phyloP scores from a whole-genome alignment of 2,329 filamentous ascomycete genomes.

The Microdochium trichocladiopsis region DNA sequence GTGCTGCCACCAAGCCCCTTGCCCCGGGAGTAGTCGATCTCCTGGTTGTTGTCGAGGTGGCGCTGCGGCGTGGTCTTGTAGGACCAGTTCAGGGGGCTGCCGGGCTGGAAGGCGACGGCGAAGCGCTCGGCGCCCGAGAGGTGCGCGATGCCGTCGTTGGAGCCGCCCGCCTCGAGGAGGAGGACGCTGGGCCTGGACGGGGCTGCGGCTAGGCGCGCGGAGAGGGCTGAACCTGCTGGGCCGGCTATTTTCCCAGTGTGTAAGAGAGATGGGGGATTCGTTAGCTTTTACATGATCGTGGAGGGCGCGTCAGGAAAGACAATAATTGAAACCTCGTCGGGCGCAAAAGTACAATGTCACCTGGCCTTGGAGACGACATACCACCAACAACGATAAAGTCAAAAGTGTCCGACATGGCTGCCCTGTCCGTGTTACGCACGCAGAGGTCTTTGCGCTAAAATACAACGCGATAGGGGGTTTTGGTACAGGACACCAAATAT shows the following conservation, averaged over 20 bases:
- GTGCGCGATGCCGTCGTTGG: conserved; percentile 25
- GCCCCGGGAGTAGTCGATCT: conserved; percentile 31
- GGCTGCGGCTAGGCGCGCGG: conserved; percentile 34
- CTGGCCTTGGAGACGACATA: neutral
- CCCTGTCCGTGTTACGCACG: too few species aligned
- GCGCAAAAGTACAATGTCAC: neutral
- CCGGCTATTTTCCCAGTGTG: conserved; percentile 29
- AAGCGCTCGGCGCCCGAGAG: conserved; percentile 33
- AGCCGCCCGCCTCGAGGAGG: conserved; percentile 42
- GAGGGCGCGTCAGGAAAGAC: too few species aligned
- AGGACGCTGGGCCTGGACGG: conserved; percentile 34
- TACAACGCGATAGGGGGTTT: too few species aligned
- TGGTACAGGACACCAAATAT: too few species aligned
- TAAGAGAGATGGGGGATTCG: neutral
- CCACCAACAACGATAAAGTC: conserved; percentile 11
- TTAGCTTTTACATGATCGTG: too few species aligned
- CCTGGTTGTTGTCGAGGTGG: conserved; percentile 15
- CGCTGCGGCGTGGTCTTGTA: conserved; percentile 30
- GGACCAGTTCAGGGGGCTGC: conserved; percentile 33
- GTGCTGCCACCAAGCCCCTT: conserved; percentile 30
- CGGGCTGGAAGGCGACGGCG: conserved; percentile 29
- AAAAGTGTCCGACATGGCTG: conserved; percentile 3
- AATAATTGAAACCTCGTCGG: too few species aligned
- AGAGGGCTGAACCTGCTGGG: conserved; percentile 43
- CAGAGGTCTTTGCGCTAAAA: too few species aligned